Conservation (phyloP, 2,329 filamentous ascomycete genomes). For the Aureobasidium sp. region DNA sequence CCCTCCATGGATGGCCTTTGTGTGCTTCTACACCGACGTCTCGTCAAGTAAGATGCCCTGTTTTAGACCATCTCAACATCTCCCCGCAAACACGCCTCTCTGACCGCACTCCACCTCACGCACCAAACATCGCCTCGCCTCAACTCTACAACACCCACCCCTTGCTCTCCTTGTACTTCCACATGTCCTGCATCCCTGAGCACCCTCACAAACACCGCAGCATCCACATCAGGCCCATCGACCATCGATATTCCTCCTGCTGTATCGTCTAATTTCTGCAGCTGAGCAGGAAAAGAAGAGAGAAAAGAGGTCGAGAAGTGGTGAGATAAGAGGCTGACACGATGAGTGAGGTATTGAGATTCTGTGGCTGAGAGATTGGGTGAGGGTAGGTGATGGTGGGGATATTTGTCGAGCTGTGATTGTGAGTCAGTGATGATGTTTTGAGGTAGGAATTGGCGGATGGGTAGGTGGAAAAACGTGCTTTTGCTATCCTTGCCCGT, state of each 20-base stretch:
- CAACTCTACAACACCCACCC: constrained; percentile 34
- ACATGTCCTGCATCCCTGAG: constrained; percentile 54
- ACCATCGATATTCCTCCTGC: constrained; percentile 89
- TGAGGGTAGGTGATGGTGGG: constrained; percentile 59
- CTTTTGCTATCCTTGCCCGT: constrained; percentile 80
- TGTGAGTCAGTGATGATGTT: background rate
- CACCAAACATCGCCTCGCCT: constrained; percentile 51
- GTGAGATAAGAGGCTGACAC: constrained; percentile 74
- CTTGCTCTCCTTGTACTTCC: constrained; percentile 55
- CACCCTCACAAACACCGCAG: constrained; percentile 76
- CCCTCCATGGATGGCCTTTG: background rate
- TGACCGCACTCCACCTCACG: constrained; percentile 50
- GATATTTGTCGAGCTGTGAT: constrained; percentile 64
- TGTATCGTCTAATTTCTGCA: constrained; percentile 86
- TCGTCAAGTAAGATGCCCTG: background rate
- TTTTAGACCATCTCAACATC: constrained; percentile 56
- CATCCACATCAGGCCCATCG: constrained; percentile 73
- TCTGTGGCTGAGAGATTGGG: constrained; percentile 62
- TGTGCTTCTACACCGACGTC: background rate
- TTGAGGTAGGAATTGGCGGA: background rate
- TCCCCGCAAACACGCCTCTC: constrained; percentile 63
- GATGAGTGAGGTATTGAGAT: constrained; percentile 71
- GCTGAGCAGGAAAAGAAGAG: constrained; percentile 64
- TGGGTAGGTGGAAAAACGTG: constrained; percentile 27
- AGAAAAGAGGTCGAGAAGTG: constrained; percentile 87